phyloP scores from a whole-genome alignment of 108 stramenopile genomes.

The Stephanodiscus triporus region DNA sequence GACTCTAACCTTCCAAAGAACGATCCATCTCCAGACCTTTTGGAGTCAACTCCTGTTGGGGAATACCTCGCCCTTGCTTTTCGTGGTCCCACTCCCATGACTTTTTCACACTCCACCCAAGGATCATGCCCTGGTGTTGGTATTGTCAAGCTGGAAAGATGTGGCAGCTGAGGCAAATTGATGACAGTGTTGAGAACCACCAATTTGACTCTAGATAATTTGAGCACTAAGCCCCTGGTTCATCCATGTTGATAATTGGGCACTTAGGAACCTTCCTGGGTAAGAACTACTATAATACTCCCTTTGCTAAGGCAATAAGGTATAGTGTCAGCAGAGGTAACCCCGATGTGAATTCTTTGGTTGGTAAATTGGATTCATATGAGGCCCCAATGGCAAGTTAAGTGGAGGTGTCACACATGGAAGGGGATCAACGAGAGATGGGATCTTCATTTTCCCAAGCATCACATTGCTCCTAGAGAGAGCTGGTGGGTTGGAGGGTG shows the following conservation, averaged over 20 bases:
- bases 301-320: too few species aligned
- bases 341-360: slow-evolving; percentile 37
- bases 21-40: neutral
- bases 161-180: slow-evolving; percentile 28
- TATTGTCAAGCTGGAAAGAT: slow-evolving; percentile 27
- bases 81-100: slow-evolving; percentile 42
- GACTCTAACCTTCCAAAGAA: neutral
- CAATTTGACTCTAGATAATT: slow-evolving; percentile 20
- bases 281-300: too few species aligned
- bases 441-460: neutral
- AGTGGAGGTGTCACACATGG: slow-evolving; percentile 3
- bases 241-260: too few species aligned
- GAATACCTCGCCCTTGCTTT: slow-evolving; percentile 38
- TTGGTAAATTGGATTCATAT: slow-evolving; percentile 39
- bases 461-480: neutral
- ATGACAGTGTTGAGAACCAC: slow-evolving; percentile 43
- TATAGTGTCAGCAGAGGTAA: too few species aligned
- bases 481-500: neutral
- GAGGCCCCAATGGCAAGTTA: slow-evolving; percentile 25
- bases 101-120: slow-evolving; percentile 37
- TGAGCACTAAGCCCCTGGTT: neutral
- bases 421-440: neutral
- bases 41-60: slow-evolving; percentile 37
- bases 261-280: too few species aligned
- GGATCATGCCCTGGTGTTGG: slow-evolving; percentile 50